These are phyloP conservation scores for Nicotiana paniculata DNA, from an alignment of 257 asterid genomes.

Conservation along the genomic window DNA sequence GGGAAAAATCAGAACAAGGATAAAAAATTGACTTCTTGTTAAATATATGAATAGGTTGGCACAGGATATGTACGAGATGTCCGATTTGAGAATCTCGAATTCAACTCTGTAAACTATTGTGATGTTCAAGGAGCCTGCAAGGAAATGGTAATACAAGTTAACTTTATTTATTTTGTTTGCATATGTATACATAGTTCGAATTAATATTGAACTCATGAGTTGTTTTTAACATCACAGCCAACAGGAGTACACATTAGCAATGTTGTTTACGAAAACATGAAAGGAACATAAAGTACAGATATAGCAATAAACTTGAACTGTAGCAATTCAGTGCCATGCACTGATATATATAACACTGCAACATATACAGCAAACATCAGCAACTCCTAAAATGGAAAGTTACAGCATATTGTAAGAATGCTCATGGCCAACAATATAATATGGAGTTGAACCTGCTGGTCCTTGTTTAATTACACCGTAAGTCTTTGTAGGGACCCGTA, in stretches of 20 bases:
- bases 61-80: constrained; percentile 38
- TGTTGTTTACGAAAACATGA: too few relatives aligned
- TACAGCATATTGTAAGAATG: constrained; percentile 38
- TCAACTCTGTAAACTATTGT: constrained; percentile 43
- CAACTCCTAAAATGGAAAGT: constrained; percentile 1
- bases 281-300: too few relatives aligned
- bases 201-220: too few relatives aligned
- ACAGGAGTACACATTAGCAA: too few relatives aligned
- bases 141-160: constrained; percentile 24
- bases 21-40: neutral
- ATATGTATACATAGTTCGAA: too few relatives aligned
- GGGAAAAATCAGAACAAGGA: too few relatives aligned
- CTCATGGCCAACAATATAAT: constrained; percentile 35
- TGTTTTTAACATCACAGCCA: too few relatives aligned
- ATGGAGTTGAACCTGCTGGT: constrained; percentile 25
- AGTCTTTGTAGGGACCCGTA: too few relatives aligned
- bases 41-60: constrained; percentile 31
- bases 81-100: constrained; percentile 35
- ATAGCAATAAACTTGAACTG: constrained; percentile 53
- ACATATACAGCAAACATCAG: too few relatives aligned
- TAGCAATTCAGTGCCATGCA: constrained; percentile 43
- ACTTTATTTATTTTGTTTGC: too few relatives aligned
- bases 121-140: constrained; percentile 27
- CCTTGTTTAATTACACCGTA: constrained; percentile 20
- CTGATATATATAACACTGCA: constrained; percentile 34